Base-by-base conservation (phyloP, 164 flowering plant species). In the Cinnamomum micranthum region DNA sequence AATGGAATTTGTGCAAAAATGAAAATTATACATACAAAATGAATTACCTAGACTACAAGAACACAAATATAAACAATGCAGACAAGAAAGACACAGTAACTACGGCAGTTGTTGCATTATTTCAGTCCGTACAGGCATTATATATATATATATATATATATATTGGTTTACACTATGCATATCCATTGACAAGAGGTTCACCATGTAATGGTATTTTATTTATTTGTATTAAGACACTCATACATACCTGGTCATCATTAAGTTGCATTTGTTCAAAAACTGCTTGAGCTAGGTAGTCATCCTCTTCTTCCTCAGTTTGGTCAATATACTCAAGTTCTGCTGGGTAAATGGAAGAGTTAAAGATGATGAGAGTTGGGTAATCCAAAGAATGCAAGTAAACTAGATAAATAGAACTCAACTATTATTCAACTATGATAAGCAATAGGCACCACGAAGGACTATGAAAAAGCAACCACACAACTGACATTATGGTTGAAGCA, bases 191-290 rank as follows among this genome's bases (percentile, higher is more conserved):
- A 55, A 20, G 7, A 55, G n/a, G 4, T 55, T 55, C 1, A 14
- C 60, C n/a, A 17, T 3, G 17, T 55, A 15, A 55, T 55, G 20
- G 3, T 55, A 41, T 41, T 55, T 20, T 15, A 13, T 55, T 55
- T 55, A 55, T 55, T 55, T 55, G 60, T 55, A 10, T 19, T 0
- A 55, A 55, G 60, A 55, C 27, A 3, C 27, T 31, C 24, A 17
- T 65, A 25, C 73, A 67, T 90, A 92, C 97, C 90, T 89, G 78
- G 14, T 82, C 84, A 74, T 80, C 82, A 50, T 81, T 86, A 63
- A 95, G 84, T 31, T 84, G 82, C 98, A 95, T 86, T 72, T 92
- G 87, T 77, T 95, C 89, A 81, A 73, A 84, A 71, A 87, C 90
- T 35, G 85, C 86, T 78, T 77, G 85, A 70, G 97, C 94, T 80